Conservation (phyloP, 768 basidiomycete species). For the Bullera alba region DNA sequence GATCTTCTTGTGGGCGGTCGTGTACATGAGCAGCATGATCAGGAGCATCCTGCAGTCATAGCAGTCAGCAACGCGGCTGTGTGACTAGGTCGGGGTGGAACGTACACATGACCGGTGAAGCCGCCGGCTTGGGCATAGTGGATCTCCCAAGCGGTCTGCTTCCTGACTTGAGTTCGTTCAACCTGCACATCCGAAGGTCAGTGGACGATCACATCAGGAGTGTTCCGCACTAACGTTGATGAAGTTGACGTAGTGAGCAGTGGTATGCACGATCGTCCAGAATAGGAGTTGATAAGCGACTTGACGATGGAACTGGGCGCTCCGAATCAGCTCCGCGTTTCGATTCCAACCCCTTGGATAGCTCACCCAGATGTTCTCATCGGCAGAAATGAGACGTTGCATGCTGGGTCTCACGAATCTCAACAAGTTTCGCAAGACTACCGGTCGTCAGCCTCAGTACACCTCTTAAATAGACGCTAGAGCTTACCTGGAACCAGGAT, state of each 20-base stretch:
- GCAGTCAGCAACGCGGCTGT: not conserved
- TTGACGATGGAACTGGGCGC: conserved; percentile 61
- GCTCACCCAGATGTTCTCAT: conserved; percentile 86
- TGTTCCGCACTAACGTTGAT: conserved; percentile 20
- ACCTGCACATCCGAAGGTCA: conserved; percentile 10
- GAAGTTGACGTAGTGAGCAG: conserved; percentile 59
- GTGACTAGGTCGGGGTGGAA: not conserved
- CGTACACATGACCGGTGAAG: conserved; percentile 77
- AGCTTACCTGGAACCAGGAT: conserved; percentile 66
- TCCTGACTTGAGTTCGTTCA: conserved; percentile 57
- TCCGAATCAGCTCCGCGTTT: no score
- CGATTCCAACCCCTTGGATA: not conserved
- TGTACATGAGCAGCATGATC: conserved; percentile 87
- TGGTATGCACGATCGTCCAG: conserved; percentile 70
- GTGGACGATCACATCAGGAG: not conserved
- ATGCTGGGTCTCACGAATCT: conserved; percentile 73
- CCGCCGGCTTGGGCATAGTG: conserved; percentile 84
- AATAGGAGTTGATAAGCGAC: conserved; percentile 92
- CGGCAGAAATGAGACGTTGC: conserved; percentile 78
- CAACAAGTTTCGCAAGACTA: conserved; percentile 76
- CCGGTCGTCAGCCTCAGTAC: conserved; percentile 2
- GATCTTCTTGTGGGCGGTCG: conserved; percentile 81
- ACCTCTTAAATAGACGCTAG: not conserved
- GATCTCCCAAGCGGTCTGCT: conserved; percentile 67
- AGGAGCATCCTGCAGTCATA: conserved; percentile 60